phyloP scores from a whole-genome alignment of 441 rosid genomes.

The Adansonia gregorii region DNA sequence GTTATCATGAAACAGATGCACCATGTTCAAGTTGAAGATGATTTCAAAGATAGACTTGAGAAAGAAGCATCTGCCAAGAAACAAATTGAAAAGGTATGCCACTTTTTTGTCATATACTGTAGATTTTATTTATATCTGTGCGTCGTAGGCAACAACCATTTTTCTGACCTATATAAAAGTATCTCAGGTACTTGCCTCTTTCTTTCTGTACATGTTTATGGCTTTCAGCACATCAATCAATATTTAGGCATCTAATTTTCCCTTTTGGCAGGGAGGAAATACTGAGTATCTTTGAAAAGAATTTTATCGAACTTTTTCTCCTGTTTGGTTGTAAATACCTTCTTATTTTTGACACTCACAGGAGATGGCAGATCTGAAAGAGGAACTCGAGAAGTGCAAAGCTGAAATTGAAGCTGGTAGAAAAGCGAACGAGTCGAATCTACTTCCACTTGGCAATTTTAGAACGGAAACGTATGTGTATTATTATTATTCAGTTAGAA shows the following conservation, averaged over 20 bases:
- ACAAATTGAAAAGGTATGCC: constrained; percentile 71
- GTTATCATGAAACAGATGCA: constrained; percentile 56
- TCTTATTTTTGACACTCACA: constrained; percentile 33
- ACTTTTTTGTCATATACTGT: constrained; percentile 16
- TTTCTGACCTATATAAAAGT: neutral
- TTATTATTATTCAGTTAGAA: constrained; percentile 8
- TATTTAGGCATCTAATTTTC: constrained; percentile 2
- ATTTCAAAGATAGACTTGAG: constrained; percentile 73
- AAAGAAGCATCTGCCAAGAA: constrained; percentile 65
- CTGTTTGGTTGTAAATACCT: constrained; percentile 15
- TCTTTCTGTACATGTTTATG: neutral
- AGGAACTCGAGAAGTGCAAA: constrained; percentile 75
- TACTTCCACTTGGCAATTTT: constrained; percentile 73
- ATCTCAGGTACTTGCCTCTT: neutral
- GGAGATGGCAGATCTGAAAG: constrained; percentile 75
- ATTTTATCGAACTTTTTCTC: constrained; percentile 8
- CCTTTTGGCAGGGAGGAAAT: constrained; percentile 3
- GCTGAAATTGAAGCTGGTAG: constrained; percentile 74
- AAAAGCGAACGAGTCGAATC: constrained; percentile 71
- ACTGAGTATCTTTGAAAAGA: constrained; percentile 13
- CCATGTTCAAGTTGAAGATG: constrained; percentile 71
- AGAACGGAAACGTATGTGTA: constrained; percentile 49
- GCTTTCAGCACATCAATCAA: neutral
- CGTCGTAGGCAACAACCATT: neutral
- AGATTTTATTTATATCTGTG: neutral